Conservation (phyloP, 192 early-diverging fungal genomes). For the Backusella tuberculispora region DNA sequence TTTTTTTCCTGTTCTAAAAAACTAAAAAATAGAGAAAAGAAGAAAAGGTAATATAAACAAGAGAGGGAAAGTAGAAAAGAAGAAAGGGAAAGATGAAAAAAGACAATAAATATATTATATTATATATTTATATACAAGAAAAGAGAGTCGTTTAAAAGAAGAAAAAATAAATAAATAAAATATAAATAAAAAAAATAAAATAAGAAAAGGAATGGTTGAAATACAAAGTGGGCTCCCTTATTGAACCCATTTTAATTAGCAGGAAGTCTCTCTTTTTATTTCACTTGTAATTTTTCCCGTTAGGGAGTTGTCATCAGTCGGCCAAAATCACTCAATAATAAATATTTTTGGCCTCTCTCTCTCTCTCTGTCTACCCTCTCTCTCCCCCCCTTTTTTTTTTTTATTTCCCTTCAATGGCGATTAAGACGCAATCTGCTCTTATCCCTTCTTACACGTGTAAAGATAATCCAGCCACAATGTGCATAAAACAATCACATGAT, state of each 20-base stretch:
- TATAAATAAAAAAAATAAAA: constrained; percentile 5
- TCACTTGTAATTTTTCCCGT: constrained; percentile 10
- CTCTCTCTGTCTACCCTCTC: neutral
- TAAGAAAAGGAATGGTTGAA: constrained; percentile 14
- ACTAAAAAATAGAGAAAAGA: neutral
- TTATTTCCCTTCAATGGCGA: constrained; percentile 14
- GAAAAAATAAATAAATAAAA: neutral
- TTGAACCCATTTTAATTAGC: constrained; percentile 6
- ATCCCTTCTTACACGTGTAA: constrained; percentile 13
- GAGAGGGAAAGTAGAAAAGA: neutral
- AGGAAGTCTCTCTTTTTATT: neutral
- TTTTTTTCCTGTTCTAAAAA: neutral
- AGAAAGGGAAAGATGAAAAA: constrained; percentile 16
- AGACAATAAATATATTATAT: neutral
- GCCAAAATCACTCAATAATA: constrained; percentile 23
- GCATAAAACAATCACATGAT: constrained; percentile 6
- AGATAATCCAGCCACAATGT: neutral
- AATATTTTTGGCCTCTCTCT: neutral
- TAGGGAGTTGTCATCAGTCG: constrained; percentile 14
- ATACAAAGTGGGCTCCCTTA: neutral
- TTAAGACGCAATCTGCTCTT: constrained; percentile 9
- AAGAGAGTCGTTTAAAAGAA: neutral
- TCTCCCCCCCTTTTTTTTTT: neutral
- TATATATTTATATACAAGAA: neutral
- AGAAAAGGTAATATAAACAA: neutral